A percentile compares a stretch with the other conserved stretches of the same genome.
Conservation (phyloP, 1,284 basidiomycete genomes). For the Sporisorium reilianum region DNA sequence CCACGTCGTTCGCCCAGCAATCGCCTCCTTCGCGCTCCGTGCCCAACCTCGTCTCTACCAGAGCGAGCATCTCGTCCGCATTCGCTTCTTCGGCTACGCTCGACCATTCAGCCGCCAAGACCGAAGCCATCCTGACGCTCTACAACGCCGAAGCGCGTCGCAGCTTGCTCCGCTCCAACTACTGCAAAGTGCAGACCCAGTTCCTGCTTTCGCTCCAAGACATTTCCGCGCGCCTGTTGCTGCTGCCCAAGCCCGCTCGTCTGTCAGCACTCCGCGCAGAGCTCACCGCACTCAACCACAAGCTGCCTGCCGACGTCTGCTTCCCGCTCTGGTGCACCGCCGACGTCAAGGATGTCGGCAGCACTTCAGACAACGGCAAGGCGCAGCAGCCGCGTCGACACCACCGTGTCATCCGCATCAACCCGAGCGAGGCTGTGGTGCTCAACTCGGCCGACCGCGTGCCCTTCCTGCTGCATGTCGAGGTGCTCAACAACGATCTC, state of each 20-base stretch:
- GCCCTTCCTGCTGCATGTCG: slow-evolving; percentile 91
- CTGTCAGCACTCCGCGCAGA: slow-evolving; percentile 95
- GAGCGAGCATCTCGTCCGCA: slow-evolving; percentile 72
- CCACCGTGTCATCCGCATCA: slow-evolving; percentile 95
- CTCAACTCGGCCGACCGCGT: slow-evolving; percentile 97
- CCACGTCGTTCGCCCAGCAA: slow-evolving; percentile 32
- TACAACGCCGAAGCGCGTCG: slow-evolving; percentile 56
- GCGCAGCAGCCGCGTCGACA: slow-evolving; percentile 73
- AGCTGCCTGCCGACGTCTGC: slow-evolving; percentile 87
- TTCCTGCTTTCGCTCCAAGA: slow-evolving; percentile 90
- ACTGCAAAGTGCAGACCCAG: slow-evolving; percentile 89
- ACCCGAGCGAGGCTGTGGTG: slow-evolving; percentile 96
- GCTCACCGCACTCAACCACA: slow-evolving; percentile 94
- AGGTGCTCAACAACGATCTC: slow-evolving; percentile 89
- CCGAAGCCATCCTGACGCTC: slow-evolving; percentile 54
- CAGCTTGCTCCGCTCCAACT: slow-evolving; percentile 71
- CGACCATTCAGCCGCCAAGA: slow-evolving; percentile 69
- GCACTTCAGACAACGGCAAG: slow-evolving; percentile 4
- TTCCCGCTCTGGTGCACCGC: slow-evolving; percentile 91
- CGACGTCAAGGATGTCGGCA: slow-evolving; percentile 43
- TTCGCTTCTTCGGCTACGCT: slow-evolving; percentile 71
- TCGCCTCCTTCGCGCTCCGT: slow-evolving; percentile 48
- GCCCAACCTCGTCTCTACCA: slow-evolving; percentile 70
- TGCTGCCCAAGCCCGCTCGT: slow-evolving; percentile 92
- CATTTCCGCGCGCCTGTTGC: slow-evolving; percentile 89